Conservation (phyloP, 2,329 filamentous ascomycete genomes). For the Sarocladiaceae sp. region DNA sequence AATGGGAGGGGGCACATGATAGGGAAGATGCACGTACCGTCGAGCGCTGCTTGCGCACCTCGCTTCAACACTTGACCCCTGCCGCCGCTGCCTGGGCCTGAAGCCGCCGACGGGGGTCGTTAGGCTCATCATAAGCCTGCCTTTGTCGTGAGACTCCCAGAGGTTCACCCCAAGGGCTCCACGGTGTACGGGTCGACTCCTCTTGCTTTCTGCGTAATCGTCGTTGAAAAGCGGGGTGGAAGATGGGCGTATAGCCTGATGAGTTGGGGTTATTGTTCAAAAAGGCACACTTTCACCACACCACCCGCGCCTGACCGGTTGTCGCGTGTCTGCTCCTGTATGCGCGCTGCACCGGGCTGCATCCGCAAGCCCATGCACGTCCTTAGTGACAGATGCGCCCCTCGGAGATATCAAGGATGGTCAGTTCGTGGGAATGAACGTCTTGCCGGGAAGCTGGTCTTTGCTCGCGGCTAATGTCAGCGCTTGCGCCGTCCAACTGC, state of each 20-base stretch:
- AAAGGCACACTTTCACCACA: too few relatives aligned
- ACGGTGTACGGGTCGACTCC: too few relatives aligned
- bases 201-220: too few relatives aligned
- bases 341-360: not conserved
- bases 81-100: conserved; percentile 36
- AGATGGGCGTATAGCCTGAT: too few relatives aligned
- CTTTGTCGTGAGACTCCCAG: too few relatives aligned
- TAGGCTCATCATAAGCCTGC: conserved; percentile 39
- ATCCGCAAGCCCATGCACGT: not conserved
- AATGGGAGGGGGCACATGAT: too few relatives aligned
- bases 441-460: not conserved
- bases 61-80: conserved; percentile 46
- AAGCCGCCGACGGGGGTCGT: conserved; percentile 48
- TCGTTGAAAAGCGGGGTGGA: too few relatives aligned
- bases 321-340: too few relatives aligned
- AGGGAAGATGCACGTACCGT: conserved; percentile 41
- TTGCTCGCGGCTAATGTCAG: not conserved
- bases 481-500: not conserved
- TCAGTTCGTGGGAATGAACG: too few relatives aligned
- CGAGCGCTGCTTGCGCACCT: conserved; percentile 56
- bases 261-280: too few relatives aligned
- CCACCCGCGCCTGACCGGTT: too few relatives aligned
- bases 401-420: not conserved
- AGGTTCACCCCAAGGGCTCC: not conserved
- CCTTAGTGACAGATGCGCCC: not conserved